phyloP scores from a whole-genome alignment of 345 rosid genomes.

The Gynandropsis gynandra region DNA sequence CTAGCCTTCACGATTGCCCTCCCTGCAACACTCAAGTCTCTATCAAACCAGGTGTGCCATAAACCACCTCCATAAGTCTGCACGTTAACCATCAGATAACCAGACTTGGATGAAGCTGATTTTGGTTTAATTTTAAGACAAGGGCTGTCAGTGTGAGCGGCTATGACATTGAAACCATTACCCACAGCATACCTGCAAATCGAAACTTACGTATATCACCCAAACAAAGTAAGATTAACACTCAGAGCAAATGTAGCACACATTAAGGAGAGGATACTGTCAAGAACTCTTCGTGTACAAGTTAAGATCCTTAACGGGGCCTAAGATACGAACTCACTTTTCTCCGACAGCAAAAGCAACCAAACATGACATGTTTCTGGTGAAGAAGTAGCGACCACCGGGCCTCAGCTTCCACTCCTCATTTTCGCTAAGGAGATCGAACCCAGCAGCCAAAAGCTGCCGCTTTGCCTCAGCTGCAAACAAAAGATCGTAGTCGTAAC shows the following conservation, averaged over 20 bases:
- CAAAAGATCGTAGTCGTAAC: not conserved
- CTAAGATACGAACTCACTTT: conserved; percentile 45
- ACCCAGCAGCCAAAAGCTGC: conserved; percentile 65
- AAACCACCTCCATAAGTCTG: conserved; percentile 95
- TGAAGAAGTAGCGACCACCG: conserved; percentile 90
- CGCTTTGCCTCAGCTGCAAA: conserved; percentile 76
- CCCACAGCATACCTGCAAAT: conserved; percentile 65
- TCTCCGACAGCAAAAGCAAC: conserved; percentile 93
- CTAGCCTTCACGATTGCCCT: conserved; percentile 65
- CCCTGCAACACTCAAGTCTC: conserved; percentile 96
- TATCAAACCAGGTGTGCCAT: conserved; percentile 98
- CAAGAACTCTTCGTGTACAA: not conserved
- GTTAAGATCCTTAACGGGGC: not conserved
- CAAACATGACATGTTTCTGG: conserved; percentile 85
- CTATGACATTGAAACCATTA: conserved; percentile 81
- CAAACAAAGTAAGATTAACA: conserved; percentile 15
- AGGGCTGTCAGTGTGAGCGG: conserved; percentile 95
- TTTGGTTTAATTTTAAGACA: conserved; percentile 91
- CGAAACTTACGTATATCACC: conserved; percentile 8
- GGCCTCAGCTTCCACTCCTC: conserved; percentile 88
- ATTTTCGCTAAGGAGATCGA: conserved; percentile 58
- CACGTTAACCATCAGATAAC: conserved; percentile 84
- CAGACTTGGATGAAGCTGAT: conserved; percentile 79
- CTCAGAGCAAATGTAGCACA: not conserved
- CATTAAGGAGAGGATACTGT: conserved; percentile 2